phyloP scores from a whole-genome alignment of 768 basidiomycete genomes.

The Tulasnella sp. region DNA sequence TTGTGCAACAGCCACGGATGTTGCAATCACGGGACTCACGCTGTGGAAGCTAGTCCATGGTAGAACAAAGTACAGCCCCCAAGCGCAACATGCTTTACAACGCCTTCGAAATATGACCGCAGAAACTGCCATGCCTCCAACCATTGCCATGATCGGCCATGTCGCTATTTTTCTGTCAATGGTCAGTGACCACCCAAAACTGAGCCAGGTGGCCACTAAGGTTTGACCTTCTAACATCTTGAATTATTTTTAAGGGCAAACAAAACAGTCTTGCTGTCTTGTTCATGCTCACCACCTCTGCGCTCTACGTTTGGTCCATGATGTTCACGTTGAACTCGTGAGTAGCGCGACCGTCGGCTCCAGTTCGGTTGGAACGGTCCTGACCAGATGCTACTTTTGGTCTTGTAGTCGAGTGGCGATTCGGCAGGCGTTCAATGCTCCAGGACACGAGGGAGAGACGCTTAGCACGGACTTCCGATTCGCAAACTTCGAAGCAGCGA shows the following conservation, averaged over 20 bases:
- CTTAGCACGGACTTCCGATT: too few species aligned
- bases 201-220: not conserved
- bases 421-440: too few species aligned
- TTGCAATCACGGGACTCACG: not conserved
- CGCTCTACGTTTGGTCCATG: not conserved
- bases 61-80: not conserved
- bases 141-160: not conserved
- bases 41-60: not conserved
- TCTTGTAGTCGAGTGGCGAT: too few species aligned
- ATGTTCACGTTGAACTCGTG: too few species aligned
- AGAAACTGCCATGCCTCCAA: conserved; percentile 11
- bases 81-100: not conserved
- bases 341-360: too few species aligned
- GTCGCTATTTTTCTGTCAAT: not conserved
- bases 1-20: not conserved
- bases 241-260: not conserved
- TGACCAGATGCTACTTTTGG: too few species aligned
- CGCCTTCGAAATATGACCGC: not conserved
- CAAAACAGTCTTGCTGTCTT: not conserved
- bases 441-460: too few species aligned
- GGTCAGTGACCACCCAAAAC: not conserved
- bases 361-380: too few species aligned
- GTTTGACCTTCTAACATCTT: not conserved
- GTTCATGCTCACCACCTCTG: not conserved
- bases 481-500: too few species aligned